A percentile compares a stretch with the other conserved stretches of the same genome.
Conservation (phyloP, 176 grass and related monocot genomes). For the Carex littledalei region DNA sequence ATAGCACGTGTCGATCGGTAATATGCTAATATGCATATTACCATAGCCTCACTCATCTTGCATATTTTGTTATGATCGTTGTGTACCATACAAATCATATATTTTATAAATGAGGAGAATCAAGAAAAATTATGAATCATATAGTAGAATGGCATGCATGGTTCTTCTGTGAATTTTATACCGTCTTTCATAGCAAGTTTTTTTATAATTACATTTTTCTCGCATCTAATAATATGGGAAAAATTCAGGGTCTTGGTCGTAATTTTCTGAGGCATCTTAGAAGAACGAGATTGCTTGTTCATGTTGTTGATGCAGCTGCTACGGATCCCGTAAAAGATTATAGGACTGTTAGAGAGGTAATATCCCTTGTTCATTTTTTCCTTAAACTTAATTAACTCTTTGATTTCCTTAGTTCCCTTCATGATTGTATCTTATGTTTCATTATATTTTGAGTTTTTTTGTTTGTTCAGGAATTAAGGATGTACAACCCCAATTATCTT, state of each 20-base stretch:
- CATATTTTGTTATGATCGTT: not conserved
- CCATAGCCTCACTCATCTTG: not conserved
- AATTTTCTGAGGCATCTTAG: conserved; percentile 96
- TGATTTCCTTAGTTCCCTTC: not conserved
- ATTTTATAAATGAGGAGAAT: not conserved
- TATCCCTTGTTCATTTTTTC: conserved; percentile 23
- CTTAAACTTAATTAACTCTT: not conserved
- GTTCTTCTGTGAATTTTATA: conserved; percentile 8
- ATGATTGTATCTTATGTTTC: not conserved
- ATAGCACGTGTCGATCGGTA: too few relatives aligned
- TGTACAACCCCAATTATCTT: conserved; percentile 95
- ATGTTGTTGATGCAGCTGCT: conserved; percentile 87
- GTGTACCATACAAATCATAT: not conserved
- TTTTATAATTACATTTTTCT: not conserved
- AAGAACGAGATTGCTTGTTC: conserved; percentile 88
- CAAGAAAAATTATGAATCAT: not conserved
- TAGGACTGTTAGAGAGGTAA: conserved; percentile 92
- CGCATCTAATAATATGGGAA: not conserved
- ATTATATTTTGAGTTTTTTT: not conserved
- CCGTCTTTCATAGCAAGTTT: not conserved
- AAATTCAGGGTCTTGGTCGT: conserved; percentile 79
- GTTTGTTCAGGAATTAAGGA: conserved; percentile 80
- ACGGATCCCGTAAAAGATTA: conserved; percentile 80
- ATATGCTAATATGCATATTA: too few relatives aligned
- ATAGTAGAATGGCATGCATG: not conserved